Base-by-base conservation (phyloP, 352 stramenopile genomes). In the Pythium vanterpoolii region DNA sequence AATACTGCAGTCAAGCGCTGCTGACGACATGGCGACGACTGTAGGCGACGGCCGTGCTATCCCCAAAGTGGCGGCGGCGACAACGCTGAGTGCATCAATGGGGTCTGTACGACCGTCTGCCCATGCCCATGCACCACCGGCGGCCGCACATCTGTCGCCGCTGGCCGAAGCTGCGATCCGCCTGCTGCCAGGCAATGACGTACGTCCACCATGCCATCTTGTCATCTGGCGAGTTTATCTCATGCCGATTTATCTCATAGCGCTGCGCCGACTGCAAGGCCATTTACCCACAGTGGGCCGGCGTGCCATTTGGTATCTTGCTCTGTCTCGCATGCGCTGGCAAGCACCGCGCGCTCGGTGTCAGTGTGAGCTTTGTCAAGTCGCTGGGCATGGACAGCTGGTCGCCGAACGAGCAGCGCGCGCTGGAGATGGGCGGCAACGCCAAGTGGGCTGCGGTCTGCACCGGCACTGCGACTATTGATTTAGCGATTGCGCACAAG, bases 321-420 rank as follows among this genome's bases (percentile, higher is more conserved):
- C 68, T 95, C 28, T 95, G 86, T 52, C 62, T 95, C 38, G 56
- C 45, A 14, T 95, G 86, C 56, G 83, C 86, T 1, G 86, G 86
- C 11, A 80, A 78, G 53, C 86, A 95, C 68, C 82, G 86, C 26
- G 80, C 86, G 16, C 60, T 95, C n/a, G 86, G 86, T 4, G 86
- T 95, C 8, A 71, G 74, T 44, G 79, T 80, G 52, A 93, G 82
- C 67, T 89, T 93, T 58, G 83, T 95, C 69, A 92, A 93, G 73
- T 93, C 83, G 9, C 49, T 95, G 10, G 68, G 60, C 16, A 93
- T 95, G 83, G 86, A 95, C 56, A 72, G 63, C 9, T 95, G 86
- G 83, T 76, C 78, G 9, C 19, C 51, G 8, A 68, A 23, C 5
- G 81, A 95, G 50, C 66, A 77, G 11, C 71, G 75, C 19, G 60